Conservation (phyloP, 1,284 basidiomycete genomes). For the Austropuccinia psidii region DNA sequence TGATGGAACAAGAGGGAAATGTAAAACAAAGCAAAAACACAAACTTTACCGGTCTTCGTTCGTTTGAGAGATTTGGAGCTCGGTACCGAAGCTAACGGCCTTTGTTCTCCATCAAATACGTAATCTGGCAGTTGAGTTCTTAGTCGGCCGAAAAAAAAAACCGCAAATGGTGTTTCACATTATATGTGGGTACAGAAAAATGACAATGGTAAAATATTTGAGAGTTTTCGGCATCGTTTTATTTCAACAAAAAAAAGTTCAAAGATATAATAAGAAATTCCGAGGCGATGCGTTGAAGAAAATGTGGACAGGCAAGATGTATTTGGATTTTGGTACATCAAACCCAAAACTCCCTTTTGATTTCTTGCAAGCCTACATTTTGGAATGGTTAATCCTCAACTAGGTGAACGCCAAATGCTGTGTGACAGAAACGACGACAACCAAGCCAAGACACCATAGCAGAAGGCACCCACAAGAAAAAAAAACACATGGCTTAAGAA, state of each 20-base stretch:
- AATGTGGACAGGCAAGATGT: conserved; percentile 1
- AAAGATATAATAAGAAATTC: too few species aligned
- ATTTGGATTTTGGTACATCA: too few species aligned
- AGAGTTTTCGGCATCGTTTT: too few species aligned
- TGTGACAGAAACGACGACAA: too few species aligned
- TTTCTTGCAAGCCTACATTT: too few species aligned
- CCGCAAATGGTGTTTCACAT: too few species aligned
- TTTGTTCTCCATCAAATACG: conserved; percentile 71
- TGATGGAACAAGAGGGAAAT: background rate
- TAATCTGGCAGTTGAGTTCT: conserved; percentile 69
- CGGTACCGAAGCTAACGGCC: conserved; percentile 54
- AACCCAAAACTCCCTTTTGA: too few species aligned
- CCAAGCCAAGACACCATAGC: background rate
- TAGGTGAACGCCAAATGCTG: too few species aligned
- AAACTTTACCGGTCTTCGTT: conserved; percentile 66
- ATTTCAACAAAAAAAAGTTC: too few species aligned
- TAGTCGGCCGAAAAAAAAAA: conserved; percentile 36
- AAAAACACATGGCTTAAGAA: background rate
- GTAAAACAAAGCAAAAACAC: conserved; percentile 18
- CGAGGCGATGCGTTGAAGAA: background rate
- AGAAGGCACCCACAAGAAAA: background rate
- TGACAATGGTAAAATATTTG: too few species aligned
- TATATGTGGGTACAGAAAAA: too few species aligned
- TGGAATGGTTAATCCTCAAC: too few species aligned
- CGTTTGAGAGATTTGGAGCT: conserved; percentile 54